phyloP scores from a whole-genome alignment of 179 eudicot genomes.

The Pouteria campechiana region DNA sequence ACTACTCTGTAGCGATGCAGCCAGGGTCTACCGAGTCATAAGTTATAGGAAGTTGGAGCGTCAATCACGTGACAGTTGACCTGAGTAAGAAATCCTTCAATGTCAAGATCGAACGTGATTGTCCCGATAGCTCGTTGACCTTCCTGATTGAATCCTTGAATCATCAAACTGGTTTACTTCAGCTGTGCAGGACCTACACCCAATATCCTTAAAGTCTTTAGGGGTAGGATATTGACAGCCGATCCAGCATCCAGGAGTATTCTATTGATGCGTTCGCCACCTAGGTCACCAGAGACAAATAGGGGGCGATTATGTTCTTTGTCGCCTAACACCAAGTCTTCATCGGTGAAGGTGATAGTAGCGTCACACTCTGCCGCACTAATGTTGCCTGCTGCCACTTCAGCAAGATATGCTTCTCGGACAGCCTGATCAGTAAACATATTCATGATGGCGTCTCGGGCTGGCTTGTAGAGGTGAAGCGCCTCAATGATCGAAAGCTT shows the following conservation, averaged over 20 bases:
- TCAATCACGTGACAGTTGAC: not conserved
- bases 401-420: not conserved
- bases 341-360: not conserved
- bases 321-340: not conserved
- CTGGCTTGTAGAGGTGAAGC: too few species aligned
- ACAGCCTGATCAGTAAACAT: not conserved
- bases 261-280: too few species aligned
- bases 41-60: not conserved
- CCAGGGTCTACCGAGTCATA: not conserved
- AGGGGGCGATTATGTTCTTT: not conserved
- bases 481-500: not conserved
- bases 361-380: not conserved
- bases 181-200: too few species aligned
- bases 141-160: too few species aligned
- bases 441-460: too few species aligned
- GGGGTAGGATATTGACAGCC: not conserved
- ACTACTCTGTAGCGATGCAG: not conserved
- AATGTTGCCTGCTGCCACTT: not conserved
- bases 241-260: not conserved
- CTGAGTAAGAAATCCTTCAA: not conserved
- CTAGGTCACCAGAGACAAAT: too few species aligned
- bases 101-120: too few species aligned
- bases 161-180: too few species aligned
- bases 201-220: not conserved
- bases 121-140: too few species aligned